Conservation (phyloP, 2,329 filamentous ascomycete species). For the Zymoseptoria tritici region DNA sequence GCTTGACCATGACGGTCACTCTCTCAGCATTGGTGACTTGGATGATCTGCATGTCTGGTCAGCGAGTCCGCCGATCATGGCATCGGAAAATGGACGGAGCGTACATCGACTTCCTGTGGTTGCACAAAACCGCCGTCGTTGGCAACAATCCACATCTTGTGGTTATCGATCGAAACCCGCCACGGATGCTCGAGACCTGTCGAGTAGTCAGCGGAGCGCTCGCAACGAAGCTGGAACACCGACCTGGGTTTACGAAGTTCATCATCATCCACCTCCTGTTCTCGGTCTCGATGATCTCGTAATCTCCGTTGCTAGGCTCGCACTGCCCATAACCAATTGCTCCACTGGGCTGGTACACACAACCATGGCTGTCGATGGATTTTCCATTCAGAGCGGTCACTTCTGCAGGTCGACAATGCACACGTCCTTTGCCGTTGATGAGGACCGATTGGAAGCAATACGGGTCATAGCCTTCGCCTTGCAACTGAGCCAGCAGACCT, state of each 20-base stretch:
- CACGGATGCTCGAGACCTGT: slow-evolving; percentile 12
- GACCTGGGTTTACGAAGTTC: slow-evolving; percentile 10
- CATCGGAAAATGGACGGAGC: not conserved
- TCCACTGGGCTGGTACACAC: slow-evolving; percentile 9
- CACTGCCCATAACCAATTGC: slow-evolving; percentile 13
- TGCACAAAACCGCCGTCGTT: slow-evolving; percentile 16
- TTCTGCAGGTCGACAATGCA: slow-evolving; percentile 12
- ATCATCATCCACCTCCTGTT: slow-evolving; percentile 13
- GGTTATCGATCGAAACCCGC: slow-evolving; percentile 15
- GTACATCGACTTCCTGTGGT: slow-evolving; percentile 12
- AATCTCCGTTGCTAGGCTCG: slow-evolving; percentile 6
- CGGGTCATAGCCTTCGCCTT: slow-evolving; percentile 14
- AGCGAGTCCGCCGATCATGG: not conserved
- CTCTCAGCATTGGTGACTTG: slow-evolving; percentile 12
- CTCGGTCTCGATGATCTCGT: slow-evolving; percentile 13
- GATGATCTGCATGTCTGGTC: not conserved
- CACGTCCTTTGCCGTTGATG: slow-evolving; percentile 15
- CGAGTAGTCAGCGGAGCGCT: too few species aligned
- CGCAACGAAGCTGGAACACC: too few species aligned
- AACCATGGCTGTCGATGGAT: slow-evolving; percentile 9
- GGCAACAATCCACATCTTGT: slow-evolving; percentile 16
- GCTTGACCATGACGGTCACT: slow-evolving; percentile 13
- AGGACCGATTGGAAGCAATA: slow-evolving; percentile 15
- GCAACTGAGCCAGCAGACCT: slow-evolving; percentile 14
- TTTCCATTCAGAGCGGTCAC: slow-evolving; percentile 9